These are phyloP conservation scores for Actinomortierella ambigua DNA, from an alignment of 371 early-diverging fungal species.

Conservation along the genomic window DNA sequence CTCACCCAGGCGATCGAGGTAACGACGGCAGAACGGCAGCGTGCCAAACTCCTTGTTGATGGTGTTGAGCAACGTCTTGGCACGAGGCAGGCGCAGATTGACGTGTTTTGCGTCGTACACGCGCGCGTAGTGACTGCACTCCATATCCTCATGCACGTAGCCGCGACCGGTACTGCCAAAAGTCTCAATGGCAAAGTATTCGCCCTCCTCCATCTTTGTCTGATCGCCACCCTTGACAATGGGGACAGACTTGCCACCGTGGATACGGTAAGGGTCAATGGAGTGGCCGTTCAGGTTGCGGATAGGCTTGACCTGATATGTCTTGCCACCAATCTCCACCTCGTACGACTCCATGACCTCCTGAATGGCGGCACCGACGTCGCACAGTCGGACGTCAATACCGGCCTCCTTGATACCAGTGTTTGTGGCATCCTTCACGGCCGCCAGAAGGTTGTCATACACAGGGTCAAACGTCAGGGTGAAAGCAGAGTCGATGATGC, in stretches of 20 bases:
- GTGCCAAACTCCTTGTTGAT: constrained; percentile 97
- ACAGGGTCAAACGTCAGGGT: constrained; percentile 96
- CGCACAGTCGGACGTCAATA: constrained; percentile 96
- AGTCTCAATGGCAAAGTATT: constrained; percentile 98
- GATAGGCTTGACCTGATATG: constrained; percentile 94
- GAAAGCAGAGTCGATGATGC: constrained; percentile 99
- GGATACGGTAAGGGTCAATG: constrained; percentile 95
- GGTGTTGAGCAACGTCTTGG: constrained; percentile 84
- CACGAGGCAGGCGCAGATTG: constrained; percentile 76
- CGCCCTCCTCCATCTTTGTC: constrained; percentile 98
- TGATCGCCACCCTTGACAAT: constrained; percentile 90
- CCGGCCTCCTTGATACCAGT: constrained; percentile 96
- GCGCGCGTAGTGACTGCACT: constrained; percentile 95
- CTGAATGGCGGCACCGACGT: constrained; percentile 98
- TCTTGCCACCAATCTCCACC: constrained; percentile 94
- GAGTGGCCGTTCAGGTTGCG: constrained; percentile 99
- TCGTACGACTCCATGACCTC: constrained; percentile 99
- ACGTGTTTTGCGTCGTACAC: constrained; percentile 66
- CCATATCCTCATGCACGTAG: constrained; percentile 90
- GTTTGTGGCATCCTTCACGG: constrained; percentile 98
- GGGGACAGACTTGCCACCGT: constrained; percentile 98
- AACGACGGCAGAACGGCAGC: constrained; percentile 98
- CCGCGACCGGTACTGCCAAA: constrained; percentile 99
- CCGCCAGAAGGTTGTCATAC: constrained; percentile 88
- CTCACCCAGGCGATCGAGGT: constrained; percentile 93